Base-by-base conservation (phyloP, 495 filamentous ascomycete genomes). In the Antarctomyces pellizariae region DNA sequence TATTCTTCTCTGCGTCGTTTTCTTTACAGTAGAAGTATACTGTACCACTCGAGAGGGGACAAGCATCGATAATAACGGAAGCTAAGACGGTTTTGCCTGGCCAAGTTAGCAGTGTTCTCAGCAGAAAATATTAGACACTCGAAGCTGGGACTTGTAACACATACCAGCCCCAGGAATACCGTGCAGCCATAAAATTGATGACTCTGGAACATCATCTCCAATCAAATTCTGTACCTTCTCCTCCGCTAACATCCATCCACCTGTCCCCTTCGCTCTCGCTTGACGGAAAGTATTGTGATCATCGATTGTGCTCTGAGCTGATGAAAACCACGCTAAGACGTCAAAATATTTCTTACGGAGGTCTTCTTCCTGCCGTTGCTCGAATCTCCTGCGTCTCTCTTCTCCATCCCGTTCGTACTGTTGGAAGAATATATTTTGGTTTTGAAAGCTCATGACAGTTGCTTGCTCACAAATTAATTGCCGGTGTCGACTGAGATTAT, bases 151-250 rank as follows among this genome's bases (percentile, higher is more conserved):
- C 5, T 17, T 30, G 9, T 16, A 4, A 1, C 2, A 21, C 23
- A 14, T 37, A 59, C 54, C 54, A 23, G 50, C 47, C n/a, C 54
- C 54, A 15, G 49, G 53, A 6, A 52, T 52, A 0, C 51, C 54
- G 31, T 43, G 43, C 6, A 59, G 14, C 53, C 54, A 59, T 16
- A 53, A 20, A 4, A 45, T 36, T 3, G 39, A 41, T 5, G 36
- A 22, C 4, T 13, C 22, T 5, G 19, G 29, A 4, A 26, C 22
- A 2, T 28, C 32, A 1, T 30, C 35, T 5, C 40, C 30, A 15
- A 44, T 29, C 53, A 50, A 56, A n/a, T 32, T 36, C 16, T 34
- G 32, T 4, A 52, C 18, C 9, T 35, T 32, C 4, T 31, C 11
- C 7, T 46, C 26, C 5, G 38, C 31, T 5, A 52, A 29, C 5